A percentile compares a stretch with the other conserved stretches of the same genome.
Evolutionary conservation across 345 rosid species (phyloP).

Genomic region (Populus pruinosa): DNA sequence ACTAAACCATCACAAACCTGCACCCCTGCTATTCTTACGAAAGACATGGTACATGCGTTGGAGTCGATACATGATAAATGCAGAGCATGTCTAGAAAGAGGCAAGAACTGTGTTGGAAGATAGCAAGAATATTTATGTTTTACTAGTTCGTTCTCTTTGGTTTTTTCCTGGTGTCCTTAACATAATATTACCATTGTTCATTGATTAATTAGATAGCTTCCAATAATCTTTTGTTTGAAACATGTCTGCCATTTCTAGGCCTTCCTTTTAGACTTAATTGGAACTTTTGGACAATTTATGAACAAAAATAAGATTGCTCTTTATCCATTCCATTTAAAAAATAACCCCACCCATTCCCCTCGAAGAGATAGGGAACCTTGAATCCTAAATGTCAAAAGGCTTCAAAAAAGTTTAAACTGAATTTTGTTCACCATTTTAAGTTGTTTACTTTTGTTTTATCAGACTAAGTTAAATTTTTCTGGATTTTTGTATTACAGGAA

Average conservation of each 20-base stretch:
- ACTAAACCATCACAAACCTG: background rate
- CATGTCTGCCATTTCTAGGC: background rate
- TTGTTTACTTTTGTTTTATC: background rate
- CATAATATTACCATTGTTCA: background rate
- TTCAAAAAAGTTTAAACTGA: background rate
- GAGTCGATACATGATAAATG: too few relatives aligned
- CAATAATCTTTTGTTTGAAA: background rate
- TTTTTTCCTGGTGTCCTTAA: background rate
- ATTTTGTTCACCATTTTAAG: background rate
- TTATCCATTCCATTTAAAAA: background rate
- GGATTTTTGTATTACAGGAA: conserved; percentile 50
- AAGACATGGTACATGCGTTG: too few relatives aligned
- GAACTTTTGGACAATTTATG: background rate
- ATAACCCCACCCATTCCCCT: too few relatives aligned
- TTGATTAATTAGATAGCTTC: background rate
- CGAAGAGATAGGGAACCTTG: background rate
- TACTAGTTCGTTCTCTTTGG: background rate
- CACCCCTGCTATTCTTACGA: too few relatives aligned
- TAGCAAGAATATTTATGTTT: too few relatives aligned
- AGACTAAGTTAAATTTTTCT: conserved; percentile 1
- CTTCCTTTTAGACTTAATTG: background rate
- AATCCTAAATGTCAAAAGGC: background rate
- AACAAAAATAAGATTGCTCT: background rate
- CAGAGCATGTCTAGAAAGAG: too few relatives aligned
- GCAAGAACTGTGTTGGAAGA: too few relatives aligned